Evolutionary conservation across 768 basidiomycete species (phyloP), one percentile per base, ranked within the genome.

Genomic region (Basidioascus undulatus): DNA sequence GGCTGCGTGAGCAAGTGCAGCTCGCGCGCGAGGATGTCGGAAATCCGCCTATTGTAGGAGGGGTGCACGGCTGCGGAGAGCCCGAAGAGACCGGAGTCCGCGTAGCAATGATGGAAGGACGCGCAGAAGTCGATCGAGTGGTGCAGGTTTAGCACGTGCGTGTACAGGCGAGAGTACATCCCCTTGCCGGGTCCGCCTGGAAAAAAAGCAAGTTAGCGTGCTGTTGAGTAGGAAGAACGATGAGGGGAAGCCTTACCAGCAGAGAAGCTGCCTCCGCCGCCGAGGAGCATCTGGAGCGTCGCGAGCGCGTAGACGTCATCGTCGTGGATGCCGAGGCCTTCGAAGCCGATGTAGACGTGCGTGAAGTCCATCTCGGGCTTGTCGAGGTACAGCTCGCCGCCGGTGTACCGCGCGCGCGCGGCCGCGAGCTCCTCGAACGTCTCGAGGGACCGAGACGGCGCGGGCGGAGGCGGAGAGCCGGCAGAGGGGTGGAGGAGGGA

Each of bases 81-180:
- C 3, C 87, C 89, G 56, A 94, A 92, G 5, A 96, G 65, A 4
- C 83, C 83, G 0, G 82, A 80, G 56, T 94, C 87, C 42, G 74
- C 72, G 60, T 94, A 96, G 54, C 87, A 86, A 59, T 96, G 89
- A 56, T 96, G 86, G 74, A 92, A 94, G 16, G 82, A 76, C 8
- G 80, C 76, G 57, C 87, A 94, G 57, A 86, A 82, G 57, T 96
- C 89, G 52, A 96, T 70, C 53, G 81, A 74, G 38, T 83, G 71
- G 62, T 84, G 81, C 53, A 81, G 77, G 57, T 96, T 94, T 43
- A 96, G 72, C 52, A 96, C 83, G 55, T 84, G 74, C 9, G 84
- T 89, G 63, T 96, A 94, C 23, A 94, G 62, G 20, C 89, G 76
- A 26, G 86, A 84, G 65, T 92, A 96, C 89, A 96, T 96, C 51